Percentiles rank a stretch among this genome's conserved stretches.
Evolutionary conservation across 352 stramenopile species (phyloP).

Genomic region (Pythium vanterpoolii): DNA sequence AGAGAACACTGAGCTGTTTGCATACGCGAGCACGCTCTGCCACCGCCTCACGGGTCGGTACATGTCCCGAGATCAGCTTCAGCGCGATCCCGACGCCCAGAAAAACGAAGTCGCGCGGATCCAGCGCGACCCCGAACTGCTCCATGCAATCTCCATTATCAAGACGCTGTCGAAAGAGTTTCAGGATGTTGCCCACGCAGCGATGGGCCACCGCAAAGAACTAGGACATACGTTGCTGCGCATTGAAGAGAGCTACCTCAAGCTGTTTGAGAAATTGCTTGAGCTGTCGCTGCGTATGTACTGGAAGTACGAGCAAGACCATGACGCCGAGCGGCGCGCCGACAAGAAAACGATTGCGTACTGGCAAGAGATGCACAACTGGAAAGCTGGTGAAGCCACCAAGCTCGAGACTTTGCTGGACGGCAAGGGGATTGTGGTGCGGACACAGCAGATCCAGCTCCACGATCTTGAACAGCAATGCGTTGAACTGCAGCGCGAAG

Average conservation of each 20-base stretch:
- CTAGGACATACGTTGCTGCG: constrained; percentile 61
- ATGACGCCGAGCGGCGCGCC: constrained; percentile 38
- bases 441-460: constrained; percentile 48
- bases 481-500: constrained; percentile 10
- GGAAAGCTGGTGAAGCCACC: constrained; percentile 36
- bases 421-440: constrained; percentile 48
- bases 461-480: constrained; percentile 41
- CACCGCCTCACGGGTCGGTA: constrained; percentile 64
- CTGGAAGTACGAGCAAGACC: constrained; percentile 62
- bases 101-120: constrained; percentile 54
- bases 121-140: constrained; percentile 53
- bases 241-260: constrained; percentile 73
- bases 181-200: constrained; percentile 55
- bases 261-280: constrained; percentile 74
- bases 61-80: constrained; percentile 40
- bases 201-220: constrained; percentile 61
- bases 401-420: constrained; percentile 56
- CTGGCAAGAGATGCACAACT: constrained; percentile 52
- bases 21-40: constrained; percentile 62
- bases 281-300: constrained; percentile 70
- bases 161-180: constrained; percentile 61
- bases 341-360: constrained; percentile 40
- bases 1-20: constrained; percentile 66
- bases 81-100: constrained; percentile 42
- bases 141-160: constrained; percentile 49